phyloP scores from a whole-genome alignment of 345 rosid genomes.

The Hypericum perforatum region DNA sequence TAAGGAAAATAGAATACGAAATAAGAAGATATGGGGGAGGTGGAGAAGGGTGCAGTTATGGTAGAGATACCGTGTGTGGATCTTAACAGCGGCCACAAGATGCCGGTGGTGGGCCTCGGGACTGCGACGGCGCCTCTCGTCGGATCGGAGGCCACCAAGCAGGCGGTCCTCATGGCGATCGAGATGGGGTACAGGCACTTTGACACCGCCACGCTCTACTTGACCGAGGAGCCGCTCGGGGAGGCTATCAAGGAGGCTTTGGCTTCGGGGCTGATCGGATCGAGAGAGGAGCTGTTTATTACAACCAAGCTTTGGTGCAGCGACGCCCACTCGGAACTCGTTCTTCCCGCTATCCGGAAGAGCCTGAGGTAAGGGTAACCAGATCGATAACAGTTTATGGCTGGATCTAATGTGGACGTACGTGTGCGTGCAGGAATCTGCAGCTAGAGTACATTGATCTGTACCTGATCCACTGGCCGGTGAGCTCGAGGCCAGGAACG shows the following conservation, averaged over 20 bases:
- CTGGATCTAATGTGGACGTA: too few species aligned
- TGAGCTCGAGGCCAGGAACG: constrained; percentile 53
- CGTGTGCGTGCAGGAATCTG: not conserved
- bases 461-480: constrained; percentile 38
- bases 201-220: constrained; percentile 22
- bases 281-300: constrained; percentile 20
- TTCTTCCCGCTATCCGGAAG: constrained; percentile 11
- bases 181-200: constrained; percentile 27
- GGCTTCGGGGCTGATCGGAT: constrained; percentile 15
- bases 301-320: constrained; percentile 21
- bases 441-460: constrained; percentile 29
- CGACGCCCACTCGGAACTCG: constrained; percentile 6
- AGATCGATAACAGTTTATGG: too few species aligned
- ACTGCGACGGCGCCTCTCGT: constrained; percentile 15
- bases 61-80: too few species aligned
- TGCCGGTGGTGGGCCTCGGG: constrained; percentile 23
- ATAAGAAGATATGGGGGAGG: too few species aligned
- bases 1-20: too few species aligned
- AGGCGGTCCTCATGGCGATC: constrained; percentile 18
- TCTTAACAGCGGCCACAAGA: constrained; percentile 2
- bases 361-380: not conserved
- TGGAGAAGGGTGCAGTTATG: too few species aligned
- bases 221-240: constrained; percentile 25
- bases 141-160: constrained; percentile 10
- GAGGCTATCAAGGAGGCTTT: constrained; percentile 19